Conservation (phyloP, 495 filamentous ascomycete genomes). For the Pseudoneurospora amorphoporcata region DNA sequence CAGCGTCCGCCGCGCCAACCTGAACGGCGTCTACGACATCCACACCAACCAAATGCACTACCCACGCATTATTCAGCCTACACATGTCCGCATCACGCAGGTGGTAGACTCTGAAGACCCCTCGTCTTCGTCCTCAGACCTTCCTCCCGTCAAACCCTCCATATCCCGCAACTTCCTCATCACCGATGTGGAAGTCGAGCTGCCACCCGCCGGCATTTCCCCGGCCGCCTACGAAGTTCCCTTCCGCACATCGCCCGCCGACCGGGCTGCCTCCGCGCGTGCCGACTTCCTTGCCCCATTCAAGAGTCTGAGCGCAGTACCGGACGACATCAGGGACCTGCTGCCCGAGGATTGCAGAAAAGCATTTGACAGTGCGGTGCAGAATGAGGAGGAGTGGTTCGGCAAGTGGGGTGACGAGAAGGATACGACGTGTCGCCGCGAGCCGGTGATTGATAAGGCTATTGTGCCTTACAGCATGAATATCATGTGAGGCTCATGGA, state of each 20-base stretch:
- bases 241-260: slow-evolving; percentile 24
- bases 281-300: slow-evolving; percentile 43
- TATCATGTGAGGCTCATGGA: neutral
- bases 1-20: slow-evolving; percentile 51
- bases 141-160: slow-evolving; percentile 52
- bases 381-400: slow-evolving; percentile 61
- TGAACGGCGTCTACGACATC: slow-evolving; percentile 76
- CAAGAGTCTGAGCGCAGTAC: slow-evolving; percentile 54
- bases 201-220: slow-evolving; percentile 36
- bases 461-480: slow-evolving; percentile 37
- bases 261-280: slow-evolving; percentile 8
- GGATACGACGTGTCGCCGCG: slow-evolving; percentile 30
- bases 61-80: slow-evolving; percentile 81
- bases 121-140: slow-evolving; percentile 31
- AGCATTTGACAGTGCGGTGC: slow-evolving; percentile 54
- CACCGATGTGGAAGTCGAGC: slow-evolving; percentile 57
- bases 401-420: slow-evolving; percentile 56
- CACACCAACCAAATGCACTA: slow-evolving; percentile 88
- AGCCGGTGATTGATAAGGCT: slow-evolving; percentile 45
- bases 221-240: slow-evolving; percentile 37
- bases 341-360: slow-evolving; percentile 62
- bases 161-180: slow-evolving; percentile 67
- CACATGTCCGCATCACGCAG: slow-evolving; percentile 71
- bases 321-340: slow-evolving; percentile 55
- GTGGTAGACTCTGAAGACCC: slow-evolving; percentile 28